Evolutionary conservation across 768 basidiomycete genomes (phyloP).

Genomic region (Psilocybe sp.): DNA sequence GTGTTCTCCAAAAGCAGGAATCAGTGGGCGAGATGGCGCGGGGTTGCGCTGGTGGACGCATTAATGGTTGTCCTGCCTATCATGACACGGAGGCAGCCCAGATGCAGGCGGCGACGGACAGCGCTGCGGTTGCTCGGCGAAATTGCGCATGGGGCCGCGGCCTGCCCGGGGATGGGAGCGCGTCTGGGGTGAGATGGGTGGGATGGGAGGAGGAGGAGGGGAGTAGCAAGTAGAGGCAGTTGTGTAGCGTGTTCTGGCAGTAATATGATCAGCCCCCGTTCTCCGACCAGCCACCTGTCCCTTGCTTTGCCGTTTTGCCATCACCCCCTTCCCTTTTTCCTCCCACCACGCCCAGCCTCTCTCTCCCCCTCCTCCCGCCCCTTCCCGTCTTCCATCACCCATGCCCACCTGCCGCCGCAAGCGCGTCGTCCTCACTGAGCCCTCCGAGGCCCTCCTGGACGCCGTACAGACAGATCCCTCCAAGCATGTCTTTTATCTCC

Average conservation of each 20-base stretch:
- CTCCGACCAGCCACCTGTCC: slow-evolving; percentile 62
- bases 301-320: slow-evolving; percentile 58
- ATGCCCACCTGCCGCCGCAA: slow-evolving; percentile 92
- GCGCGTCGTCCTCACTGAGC: slow-evolving; percentile 85
- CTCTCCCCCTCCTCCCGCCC: slow-evolving; percentile 28
- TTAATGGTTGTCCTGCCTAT: no score
- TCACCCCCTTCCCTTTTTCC: slow-evolving; percentile 41
- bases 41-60: neutral
- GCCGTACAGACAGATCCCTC: slow-evolving; percentile 61
- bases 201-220: neutral
- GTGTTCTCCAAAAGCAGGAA: neutral
- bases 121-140: no score
- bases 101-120: no score
- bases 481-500: slow-evolving; percentile 86
- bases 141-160: neutral
- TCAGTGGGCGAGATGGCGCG: neutral
- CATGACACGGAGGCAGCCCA: no score
- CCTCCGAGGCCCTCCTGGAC: slow-evolving; percentile 66
- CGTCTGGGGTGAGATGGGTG: slow-evolving; percentile 13
- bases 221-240: slow-evolving; percentile 4
- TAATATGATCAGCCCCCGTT: slow-evolving; percentile 37
- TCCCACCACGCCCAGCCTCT: slow-evolving; percentile 38
- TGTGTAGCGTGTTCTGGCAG: slow-evolving; percentile 18
- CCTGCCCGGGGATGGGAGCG: neutral
- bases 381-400: slow-evolving; percentile 19